Evolutionary conservation across 1,284 basidiomycete species (phyloP).

Genomic region (Ustilago lituana): DNA sequence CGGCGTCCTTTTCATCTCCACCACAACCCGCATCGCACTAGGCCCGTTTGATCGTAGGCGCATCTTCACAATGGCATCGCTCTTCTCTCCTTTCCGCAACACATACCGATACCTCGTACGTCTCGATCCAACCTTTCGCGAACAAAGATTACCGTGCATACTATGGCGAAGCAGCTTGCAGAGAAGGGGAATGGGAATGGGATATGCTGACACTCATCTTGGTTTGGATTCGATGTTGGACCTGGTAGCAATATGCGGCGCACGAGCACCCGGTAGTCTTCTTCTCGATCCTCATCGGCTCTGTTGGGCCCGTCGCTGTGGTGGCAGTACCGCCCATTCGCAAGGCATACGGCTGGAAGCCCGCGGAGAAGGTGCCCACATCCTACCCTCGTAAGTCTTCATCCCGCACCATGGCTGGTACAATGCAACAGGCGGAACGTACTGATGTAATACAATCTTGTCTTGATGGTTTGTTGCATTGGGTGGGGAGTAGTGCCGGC

Average conservation of each 20-base stretch:
- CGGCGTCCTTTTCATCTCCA: no score
- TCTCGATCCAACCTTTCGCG: slow-evolving; percentile 13
- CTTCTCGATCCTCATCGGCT: slow-evolving; percentile 82
- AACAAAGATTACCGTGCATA: no score
- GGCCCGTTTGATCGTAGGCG: no score
- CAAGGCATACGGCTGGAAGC: slow-evolving; percentile 76
- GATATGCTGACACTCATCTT: no score
- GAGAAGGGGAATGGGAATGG: no score
- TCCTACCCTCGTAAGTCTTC: slow-evolving; percentile 81
- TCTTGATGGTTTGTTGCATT: neutral
- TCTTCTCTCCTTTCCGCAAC: slow-evolving; percentile 57
- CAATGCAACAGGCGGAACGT: no score
- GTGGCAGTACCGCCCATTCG: slow-evolving; percentile 82
- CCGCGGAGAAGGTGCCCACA: slow-evolving; percentile 79
- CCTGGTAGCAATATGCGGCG: slow-evolving; percentile 76
- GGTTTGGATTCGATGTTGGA: no score
- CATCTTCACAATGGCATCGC: slow-evolving; percentile 38
- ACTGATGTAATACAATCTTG: no score
- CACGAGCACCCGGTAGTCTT: slow-evolving; percentile 93
- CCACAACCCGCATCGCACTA: no score
- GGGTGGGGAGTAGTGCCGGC: slow-evolving; percentile 48
- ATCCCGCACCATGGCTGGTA: no score
- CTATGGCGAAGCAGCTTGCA: no score
- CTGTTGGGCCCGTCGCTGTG: slow-evolving; percentile 75
- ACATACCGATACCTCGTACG: slow-evolving; percentile 63